phyloP scores from a whole-genome alignment of 257 asterid genomes.

The Eustoma russellianum region DNA sequence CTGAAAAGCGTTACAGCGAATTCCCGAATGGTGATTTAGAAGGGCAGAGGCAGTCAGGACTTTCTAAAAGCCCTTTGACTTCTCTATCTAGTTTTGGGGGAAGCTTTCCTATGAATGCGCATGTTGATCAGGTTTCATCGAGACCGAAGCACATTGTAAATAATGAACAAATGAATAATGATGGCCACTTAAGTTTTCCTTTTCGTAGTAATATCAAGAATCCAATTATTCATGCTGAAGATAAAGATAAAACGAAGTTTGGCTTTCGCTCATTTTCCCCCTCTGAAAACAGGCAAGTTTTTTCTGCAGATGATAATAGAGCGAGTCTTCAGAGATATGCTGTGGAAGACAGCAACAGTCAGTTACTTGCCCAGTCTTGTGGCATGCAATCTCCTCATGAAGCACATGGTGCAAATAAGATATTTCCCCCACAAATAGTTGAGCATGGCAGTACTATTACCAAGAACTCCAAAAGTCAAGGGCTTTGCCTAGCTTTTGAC shows the following conservation, averaged over 20 bases:
- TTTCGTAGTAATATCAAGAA: slow-evolving; percentile 20
- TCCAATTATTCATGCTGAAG: slow-evolving; percentile 19
- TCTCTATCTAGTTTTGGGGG: slow-evolving; percentile 19
- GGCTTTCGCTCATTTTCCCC: slow-evolving; percentile 36
- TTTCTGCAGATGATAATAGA: slow-evolving; percentile 28
- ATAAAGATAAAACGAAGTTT: slow-evolving; percentile 25
- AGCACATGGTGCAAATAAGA: slow-evolving; percentile 22
- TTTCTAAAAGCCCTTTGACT: slow-evolving; percentile 14
- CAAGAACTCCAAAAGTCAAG: slow-evolving; percentile 30
- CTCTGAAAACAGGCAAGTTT: slow-evolving; percentile 18
- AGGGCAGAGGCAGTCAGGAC: slow-evolving; percentile 10
- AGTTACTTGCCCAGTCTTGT: slow-evolving; percentile 27
- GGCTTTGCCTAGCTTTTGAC: slow-evolving; percentile 52
- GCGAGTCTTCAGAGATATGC: slow-evolving; percentile 21
- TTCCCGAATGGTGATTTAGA: slow-evolving; percentile 13
- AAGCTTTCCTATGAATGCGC: slow-evolving; percentile 17
- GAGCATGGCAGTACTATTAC: slow-evolving; percentile 23
- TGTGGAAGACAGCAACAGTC: slow-evolving; percentile 26
- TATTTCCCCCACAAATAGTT: slow-evolving; percentile 23
- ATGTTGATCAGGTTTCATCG: slow-evolving; percentile 18
- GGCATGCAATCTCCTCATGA: slow-evolving; percentile 26
- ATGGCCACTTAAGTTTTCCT: slow-evolving; percentile 21
- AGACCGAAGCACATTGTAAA: slow-evolving; percentile 20
- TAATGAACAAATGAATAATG: slow-evolving; percentile 16
- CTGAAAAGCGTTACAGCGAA: slow-evolving; percentile 12